phyloP scores from a whole-genome alignment of 2,329 filamentous ascomycete species.

The Colletotrichum navitas region DNA sequence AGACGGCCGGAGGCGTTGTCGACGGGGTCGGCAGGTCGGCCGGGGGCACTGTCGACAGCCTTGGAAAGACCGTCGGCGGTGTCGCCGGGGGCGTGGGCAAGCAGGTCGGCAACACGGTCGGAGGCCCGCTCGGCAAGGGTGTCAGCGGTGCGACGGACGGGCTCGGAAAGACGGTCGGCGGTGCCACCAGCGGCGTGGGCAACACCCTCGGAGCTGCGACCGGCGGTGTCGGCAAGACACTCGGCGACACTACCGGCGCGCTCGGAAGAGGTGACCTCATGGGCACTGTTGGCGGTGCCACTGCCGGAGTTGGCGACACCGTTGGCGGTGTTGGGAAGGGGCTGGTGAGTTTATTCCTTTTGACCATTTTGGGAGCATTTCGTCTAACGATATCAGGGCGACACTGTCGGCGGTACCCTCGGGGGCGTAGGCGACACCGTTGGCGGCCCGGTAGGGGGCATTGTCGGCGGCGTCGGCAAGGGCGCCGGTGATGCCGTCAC shows the following conservation, averaged over 20 bases:
- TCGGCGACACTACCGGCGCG: constrained; percentile 32
- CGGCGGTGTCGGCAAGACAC: constrained; percentile 23
- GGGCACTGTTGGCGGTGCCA: constrained; percentile 34
- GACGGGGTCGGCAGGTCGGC: constrained; percentile 25
- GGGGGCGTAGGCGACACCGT: constrained; percentile 38
- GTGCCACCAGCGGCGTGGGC: constrained; percentile 25
- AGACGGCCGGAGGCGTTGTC: constrained; percentile 9
- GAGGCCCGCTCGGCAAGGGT: constrained; percentile 25
- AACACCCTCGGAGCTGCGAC: constrained; percentile 36
- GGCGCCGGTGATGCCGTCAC: constrained; percentile 35
- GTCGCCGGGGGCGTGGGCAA: constrained; percentile 29
- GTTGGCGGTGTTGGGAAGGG: constrained; percentile 39
- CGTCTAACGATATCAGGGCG: constrained; percentile 23
- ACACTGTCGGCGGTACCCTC: constrained; percentile 34
- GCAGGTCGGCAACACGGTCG: constrained; percentile 19
- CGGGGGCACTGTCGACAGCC: constrained; percentile 12
- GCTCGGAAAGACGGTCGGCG: constrained; percentile 25
- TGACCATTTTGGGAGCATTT: neutral
- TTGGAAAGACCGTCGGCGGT: constrained; percentile 21
- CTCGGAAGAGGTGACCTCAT: constrained; percentile 31
- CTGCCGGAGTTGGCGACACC: constrained; percentile 29
- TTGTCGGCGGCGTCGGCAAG: constrained; percentile 38
- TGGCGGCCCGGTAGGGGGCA: constrained; percentile 32
- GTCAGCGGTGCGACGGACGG: constrained; percentile 18
- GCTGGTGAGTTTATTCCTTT: constrained; percentile 10